Conservation (phyloP, 495 filamentous ascomycete species). For the Daldinia concentrica region DNA sequence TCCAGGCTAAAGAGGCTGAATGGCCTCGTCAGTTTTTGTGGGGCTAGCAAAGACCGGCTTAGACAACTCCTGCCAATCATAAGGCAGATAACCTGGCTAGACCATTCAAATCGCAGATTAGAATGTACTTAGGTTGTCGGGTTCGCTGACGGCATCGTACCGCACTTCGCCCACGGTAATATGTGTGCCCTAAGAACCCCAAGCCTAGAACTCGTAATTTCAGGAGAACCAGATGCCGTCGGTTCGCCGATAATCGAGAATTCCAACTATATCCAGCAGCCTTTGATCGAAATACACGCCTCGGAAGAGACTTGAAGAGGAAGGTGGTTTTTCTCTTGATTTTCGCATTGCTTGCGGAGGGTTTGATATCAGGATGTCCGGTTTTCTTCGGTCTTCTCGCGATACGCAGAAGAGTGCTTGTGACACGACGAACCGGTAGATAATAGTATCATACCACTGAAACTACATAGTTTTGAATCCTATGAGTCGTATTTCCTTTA, state of each 20-base stretch:
- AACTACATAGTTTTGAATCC: not conserved
- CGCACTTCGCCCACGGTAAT: conserved; percentile 23
- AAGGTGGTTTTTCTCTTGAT: conserved; percentile 34
- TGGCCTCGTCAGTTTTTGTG: conserved; percentile 38
- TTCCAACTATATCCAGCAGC: conserved; percentile 14
- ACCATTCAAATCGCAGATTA: conserved; percentile 19
- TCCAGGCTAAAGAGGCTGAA: conserved; percentile 48
- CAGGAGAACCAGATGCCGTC: conserved; percentile 19
- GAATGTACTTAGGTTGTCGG: not conserved
- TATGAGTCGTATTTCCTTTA: not conserved
- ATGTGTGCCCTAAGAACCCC: conserved; percentile 23
- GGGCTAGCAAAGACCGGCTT: conserved; percentile 28
- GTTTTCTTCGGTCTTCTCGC: conserved; percentile 18
- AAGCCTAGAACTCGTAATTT: conserved; percentile 36
- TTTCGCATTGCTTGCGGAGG: conserved; percentile 15
- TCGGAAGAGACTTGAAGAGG: conserved; percentile 42
- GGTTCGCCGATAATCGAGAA: conserved; percentile 23
- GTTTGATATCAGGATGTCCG: conserved; percentile 15
- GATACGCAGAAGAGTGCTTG: conserved; percentile 2
- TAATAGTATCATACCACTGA: conserved; percentile 1
- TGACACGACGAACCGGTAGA: not conserved
- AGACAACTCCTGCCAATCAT: conserved; percentile 32
- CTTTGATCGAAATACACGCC: conserved; percentile 19
- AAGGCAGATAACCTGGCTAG: conserved; percentile 6
- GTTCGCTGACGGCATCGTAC: conserved; percentile 10